Evolutionary conservation across 768 basidiomycete species (phyloP).

Genomic region (Porphyrellus cyaneotinctus): DNA sequence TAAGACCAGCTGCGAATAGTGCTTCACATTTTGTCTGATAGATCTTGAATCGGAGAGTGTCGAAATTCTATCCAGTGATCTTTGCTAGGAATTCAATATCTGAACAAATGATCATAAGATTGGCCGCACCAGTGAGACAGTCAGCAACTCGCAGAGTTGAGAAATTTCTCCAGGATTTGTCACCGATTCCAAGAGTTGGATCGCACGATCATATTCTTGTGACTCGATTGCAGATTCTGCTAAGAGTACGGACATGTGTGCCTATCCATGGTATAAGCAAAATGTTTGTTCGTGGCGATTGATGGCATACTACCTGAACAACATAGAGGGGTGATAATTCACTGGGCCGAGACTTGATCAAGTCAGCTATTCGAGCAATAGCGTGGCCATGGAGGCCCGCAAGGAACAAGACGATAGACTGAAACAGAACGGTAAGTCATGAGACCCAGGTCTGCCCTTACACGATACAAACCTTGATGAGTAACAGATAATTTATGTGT

Average conservation of each 20-base stretch:
- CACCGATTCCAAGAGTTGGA: slow-evolving; percentile 6
- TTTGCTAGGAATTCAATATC: neutral
- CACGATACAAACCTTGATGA: slow-evolving; percentile 9
- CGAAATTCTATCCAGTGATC: slow-evolving; percentile 18
- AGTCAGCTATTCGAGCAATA: slow-evolving; percentile 5
- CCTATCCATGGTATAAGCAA: neutral
- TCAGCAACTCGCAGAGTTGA: slow-evolving; percentile 10
- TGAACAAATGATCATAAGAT: neutral
- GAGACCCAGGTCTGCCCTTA: neutral
- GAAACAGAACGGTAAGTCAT: neutral
- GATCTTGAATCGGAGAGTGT: slow-evolving; percentile 5
- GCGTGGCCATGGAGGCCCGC: slow-evolving; percentile 1
- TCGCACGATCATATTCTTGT: slow-evolving; percentile 5
- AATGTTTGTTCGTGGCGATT: neutral
- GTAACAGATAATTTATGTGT: slow-evolving; percentile 9
- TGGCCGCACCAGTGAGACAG: slow-evolving; percentile 12
- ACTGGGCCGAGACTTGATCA: neutral
- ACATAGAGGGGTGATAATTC: neutral
- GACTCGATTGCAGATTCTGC: slow-evolving; percentile 10
- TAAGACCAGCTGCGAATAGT: slow-evolving; percentile 1
- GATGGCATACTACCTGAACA: slow-evolving; percentile 7
- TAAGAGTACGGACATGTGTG: slow-evolving; percentile 11
- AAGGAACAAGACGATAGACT: slow-evolving; percentile 12
- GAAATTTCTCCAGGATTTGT: neutral
- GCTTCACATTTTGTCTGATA: slow-evolving; percentile 7